A percentile compares a stretch with the other conserved stretches of the same genome.
Evolutionary conservation across 352 stramenopile genomes (phyloP).

Genomic region (Phytophthora sp.): DNA sequence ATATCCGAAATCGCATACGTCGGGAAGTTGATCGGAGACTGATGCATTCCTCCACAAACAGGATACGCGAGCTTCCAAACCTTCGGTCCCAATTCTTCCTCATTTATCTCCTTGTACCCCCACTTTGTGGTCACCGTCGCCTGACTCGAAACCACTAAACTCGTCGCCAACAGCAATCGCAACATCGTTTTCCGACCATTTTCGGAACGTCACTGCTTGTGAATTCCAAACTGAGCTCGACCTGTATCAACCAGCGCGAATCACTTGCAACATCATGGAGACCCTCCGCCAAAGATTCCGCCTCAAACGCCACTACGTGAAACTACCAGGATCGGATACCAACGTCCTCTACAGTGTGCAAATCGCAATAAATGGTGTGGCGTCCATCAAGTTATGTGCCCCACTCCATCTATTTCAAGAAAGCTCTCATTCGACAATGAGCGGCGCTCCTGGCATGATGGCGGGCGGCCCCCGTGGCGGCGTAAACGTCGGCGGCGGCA

Average conservation of each 20-base stretch:
- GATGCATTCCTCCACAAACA: background rate
- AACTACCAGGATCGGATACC: too few relatives aligned
- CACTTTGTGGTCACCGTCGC: background rate
- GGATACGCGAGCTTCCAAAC: background rate
- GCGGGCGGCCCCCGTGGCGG: slow-evolving; percentile 29
- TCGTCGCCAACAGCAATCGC: background rate
- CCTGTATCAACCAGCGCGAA: too few relatives aligned
- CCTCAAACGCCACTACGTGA: too few relatives aligned
- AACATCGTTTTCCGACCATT: background rate
- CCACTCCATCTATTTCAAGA: slow-evolving; percentile 11
- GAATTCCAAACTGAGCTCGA: background rate
- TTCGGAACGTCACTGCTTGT: background rate
- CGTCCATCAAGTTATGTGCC: background rate
- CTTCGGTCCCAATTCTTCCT: background rate
- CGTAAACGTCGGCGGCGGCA: slow-evolving; percentile 78
- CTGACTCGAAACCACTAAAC: background rate
- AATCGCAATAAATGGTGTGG: background rate
- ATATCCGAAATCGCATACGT: background rate
- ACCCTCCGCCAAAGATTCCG: too few relatives aligned
- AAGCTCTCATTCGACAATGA: too few relatives aligned
- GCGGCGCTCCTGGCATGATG: slow-evolving; percentile 23
- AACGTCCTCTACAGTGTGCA: background rate
- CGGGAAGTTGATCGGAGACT: background rate
- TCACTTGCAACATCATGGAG: too few relatives aligned
- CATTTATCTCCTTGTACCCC: background rate